A percentile compares a stretch with the other conserved stretches of the same genome.
phyloP scores from a whole-genome alignment of 2,329 filamentous ascomycete genomes.

The Podosphaera xanthii region DNA sequence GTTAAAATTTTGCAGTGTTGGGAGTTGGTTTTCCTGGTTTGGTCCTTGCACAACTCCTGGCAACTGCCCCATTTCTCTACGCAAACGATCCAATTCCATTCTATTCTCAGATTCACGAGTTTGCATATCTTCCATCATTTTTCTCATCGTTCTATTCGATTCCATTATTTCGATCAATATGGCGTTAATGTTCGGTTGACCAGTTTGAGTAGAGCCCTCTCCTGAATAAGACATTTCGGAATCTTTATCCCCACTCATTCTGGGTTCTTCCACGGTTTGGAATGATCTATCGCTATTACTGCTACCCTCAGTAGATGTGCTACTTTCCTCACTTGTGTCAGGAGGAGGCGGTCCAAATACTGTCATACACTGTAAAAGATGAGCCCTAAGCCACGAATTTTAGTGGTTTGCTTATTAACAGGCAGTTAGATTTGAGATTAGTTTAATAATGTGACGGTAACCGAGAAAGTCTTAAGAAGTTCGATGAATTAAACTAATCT shows the following conservation, averaged over 20 bases:
- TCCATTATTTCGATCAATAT: neutral
- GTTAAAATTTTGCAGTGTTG: neutral
- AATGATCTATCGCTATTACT: neutral
- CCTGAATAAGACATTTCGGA: neutral
- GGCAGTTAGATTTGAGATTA: neutral
- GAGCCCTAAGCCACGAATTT: neutral
- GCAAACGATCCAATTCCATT: too few species aligned
- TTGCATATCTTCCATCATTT: too few species aligned
- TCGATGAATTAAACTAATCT: too few species aligned
- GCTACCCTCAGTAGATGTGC: neutral
- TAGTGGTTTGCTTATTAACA: neutral
- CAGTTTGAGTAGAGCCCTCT: neutral
- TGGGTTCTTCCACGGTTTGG: neutral
- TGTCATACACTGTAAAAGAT: neutral
- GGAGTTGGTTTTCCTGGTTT: neutral
- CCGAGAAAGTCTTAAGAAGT: neutral
- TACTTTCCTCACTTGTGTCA: neutral
- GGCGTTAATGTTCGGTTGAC: neutral
- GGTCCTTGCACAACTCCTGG: too few species aligned
- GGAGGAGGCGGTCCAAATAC: neutral
- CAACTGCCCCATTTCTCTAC: too few species aligned
- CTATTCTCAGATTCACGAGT: too few species aligned
- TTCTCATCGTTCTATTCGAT: neutral
- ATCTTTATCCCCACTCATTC: neutral
- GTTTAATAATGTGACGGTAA: neutral